Percentiles rank a stretch among this genome's conserved stretches.
phyloP scores from a whole-genome alignment of 2,329 filamentous ascomycete genomes.

The Fusarium sp. region DNA sequence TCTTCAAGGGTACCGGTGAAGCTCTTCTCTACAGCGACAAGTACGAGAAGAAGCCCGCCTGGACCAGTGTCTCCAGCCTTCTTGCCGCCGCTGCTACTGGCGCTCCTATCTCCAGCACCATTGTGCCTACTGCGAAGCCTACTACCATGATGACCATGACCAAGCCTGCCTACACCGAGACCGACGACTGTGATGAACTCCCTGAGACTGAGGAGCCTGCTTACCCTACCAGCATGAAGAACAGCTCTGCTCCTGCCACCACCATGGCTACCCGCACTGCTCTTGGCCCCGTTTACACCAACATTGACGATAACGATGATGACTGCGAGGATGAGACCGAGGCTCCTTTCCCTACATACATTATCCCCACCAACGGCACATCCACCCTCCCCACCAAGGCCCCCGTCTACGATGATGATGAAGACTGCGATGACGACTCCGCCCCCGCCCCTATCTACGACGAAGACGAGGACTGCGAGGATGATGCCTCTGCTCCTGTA shows the following conservation, averaged over 20 bases:
- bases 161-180: conserved; percentile 19
- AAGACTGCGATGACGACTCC: conserved; percentile 7
- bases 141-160: conserved; percentile 24
- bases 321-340: conserved; percentile 20
- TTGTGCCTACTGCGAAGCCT: conserved; percentile 1
- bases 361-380: conserved; percentile 32
- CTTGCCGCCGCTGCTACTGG: conserved; percentile 46
- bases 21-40: conserved; percentile 54
- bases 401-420: not conserved
- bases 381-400: conserved; percentile 8
- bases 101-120: not conserved
- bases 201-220: conserved; percentile 11
- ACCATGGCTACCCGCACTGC: conserved; percentile 33
- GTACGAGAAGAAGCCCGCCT: conserved; percentile 55
- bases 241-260: conserved; percentile 29
- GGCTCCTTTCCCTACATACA: conserved; percentile 28
- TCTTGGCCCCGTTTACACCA: conserved; percentile 16
- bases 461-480: conserved; percentile 8
- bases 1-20: conserved; percentile 54
- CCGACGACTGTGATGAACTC: conserved; percentile 1
- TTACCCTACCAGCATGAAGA: conserved; percentile 16
- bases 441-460: conserved; percentile 9
- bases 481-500: conserved; percentile 3
- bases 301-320: conserved; percentile 25
- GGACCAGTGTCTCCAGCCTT: conserved; percentile 51